These are phyloP conservation scores for Hanseniaspora vineae DNA, from an alignment of 805 yeast genomes.

Conservation along the genomic window DNA sequence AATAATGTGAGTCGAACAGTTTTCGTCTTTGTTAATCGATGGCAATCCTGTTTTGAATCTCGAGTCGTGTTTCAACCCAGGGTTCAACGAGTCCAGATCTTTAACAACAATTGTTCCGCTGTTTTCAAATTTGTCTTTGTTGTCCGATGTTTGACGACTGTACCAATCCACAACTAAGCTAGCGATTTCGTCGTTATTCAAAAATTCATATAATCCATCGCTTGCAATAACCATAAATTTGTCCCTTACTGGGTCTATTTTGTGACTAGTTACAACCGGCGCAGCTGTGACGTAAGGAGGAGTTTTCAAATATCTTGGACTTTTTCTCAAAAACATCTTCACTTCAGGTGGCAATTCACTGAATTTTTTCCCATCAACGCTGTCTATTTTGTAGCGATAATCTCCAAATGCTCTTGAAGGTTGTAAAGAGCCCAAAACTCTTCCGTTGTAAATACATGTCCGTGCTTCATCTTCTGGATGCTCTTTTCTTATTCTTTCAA, in stretches of 20 bases:
- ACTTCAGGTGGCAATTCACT: conserved; percentile 62
- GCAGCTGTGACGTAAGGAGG: conserved; percentile 98
- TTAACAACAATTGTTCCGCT: conserved; percentile 37
- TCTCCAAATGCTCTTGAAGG: conserved; percentile 97
- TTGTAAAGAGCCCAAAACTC: conserved; percentile 85
- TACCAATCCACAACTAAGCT: conserved; percentile 84
- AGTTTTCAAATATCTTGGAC: conserved; percentile 58
- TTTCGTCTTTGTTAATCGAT: conserved; percentile 56
- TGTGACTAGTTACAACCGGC: conserved; percentile 79
- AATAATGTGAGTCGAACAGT: conserved; percentile 85
- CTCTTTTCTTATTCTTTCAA: conserved; percentile 64
- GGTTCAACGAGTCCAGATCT: conserved; percentile 45
- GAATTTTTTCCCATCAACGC: conserved; percentile 28
- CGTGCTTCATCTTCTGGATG: conserved; percentile 73
- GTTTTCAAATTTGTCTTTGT: conserved; percentile 54
- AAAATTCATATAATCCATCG: conserved; percentile 87
- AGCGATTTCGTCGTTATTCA: conserved; percentile 85
- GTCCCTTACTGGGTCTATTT: conserved; percentile 53
- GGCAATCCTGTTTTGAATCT: conserved; percentile 16
- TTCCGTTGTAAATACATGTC: conserved; percentile 69
- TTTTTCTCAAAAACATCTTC: conserved; percentile 69
- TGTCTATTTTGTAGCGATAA: conserved; percentile 79
- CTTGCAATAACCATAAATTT: conserved; percentile 87
- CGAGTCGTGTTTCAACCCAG: conserved; percentile 52
- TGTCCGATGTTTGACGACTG: not conserved